Conservation (phyloP, 2,329 filamentous ascomycete species). For the Colletotrichum liriopes region DNA sequence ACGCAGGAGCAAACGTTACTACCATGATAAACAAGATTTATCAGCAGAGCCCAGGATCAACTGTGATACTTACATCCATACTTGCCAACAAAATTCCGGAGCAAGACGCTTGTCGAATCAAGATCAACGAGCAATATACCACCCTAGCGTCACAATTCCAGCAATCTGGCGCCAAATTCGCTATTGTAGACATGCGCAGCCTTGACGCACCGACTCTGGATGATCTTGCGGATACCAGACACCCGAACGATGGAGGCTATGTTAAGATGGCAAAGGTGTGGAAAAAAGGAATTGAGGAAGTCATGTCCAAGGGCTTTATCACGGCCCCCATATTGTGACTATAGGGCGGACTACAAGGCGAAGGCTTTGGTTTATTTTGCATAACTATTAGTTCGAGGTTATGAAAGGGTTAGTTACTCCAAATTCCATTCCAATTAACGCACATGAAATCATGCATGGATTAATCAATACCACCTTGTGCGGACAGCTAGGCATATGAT, state of each 20-base stretch:
- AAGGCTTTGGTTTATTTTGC: background rate
- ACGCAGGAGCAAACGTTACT: constrained; percentile 36
- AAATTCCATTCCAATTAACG: too few relatives aligned
- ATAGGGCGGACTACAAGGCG: background rate
- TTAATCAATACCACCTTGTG: too few relatives aligned
- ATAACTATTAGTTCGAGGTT: background rate
- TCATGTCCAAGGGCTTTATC: constrained; percentile 37
- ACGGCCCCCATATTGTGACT: constrained; percentile 9
- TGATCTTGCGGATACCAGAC: constrained; percentile 39
- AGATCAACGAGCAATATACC: constrained; percentile 43
- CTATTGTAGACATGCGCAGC: constrained; percentile 45
- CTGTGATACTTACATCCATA: constrained; percentile 33
- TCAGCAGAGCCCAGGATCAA: constrained; percentile 40
- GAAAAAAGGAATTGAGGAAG: constrained; percentile 38
- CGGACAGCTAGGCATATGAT: too few relatives aligned
- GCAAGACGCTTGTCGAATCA: constrained; percentile 42
- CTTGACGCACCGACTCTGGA: constrained; percentile 38
- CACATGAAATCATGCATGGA: too few relatives aligned
- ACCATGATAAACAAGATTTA: constrained; percentile 42
- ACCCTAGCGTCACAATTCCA: constrained; percentile 25
- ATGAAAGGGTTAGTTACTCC: too few relatives aligned
- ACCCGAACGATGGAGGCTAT: constrained; percentile 40
- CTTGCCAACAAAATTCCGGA: constrained; percentile 36
- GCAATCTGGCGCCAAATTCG: constrained; percentile 40
- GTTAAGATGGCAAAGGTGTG: constrained; percentile 42